A percentile compares a stretch with the other conserved stretches of the same genome.
Conservation (phyloP, 1,284 basidiomycete genomes). For the Ustilago cynodontis region DNA sequence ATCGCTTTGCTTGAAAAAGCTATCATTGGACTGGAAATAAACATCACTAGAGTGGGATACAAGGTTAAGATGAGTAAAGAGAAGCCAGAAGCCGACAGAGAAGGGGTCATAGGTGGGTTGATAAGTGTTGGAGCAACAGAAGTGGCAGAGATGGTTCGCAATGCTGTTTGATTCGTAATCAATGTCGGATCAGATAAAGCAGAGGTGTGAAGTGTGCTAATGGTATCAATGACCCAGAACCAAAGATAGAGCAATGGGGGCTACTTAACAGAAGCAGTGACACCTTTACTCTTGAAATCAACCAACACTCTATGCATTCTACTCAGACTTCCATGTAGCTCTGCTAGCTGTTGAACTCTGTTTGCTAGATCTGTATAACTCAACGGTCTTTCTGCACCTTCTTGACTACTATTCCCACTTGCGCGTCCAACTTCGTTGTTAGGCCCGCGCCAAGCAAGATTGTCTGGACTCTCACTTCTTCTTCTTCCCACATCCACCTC, state of each 20-base stretch:
- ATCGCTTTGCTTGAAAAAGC: constrained; percentile 70
- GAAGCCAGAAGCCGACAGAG: constrained; percentile 67
- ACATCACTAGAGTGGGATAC: constrained; percentile 70
- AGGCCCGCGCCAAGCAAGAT: constrained; percentile 34
- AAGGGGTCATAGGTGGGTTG: constrained; percentile 71
- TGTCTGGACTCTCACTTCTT: constrained; percentile 38
- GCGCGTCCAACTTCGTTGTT: no score
- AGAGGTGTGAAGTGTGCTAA: background rate
- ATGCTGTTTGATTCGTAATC: background rate
- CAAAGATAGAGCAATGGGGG: no score
- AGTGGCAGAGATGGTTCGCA: constrained; percentile 14
- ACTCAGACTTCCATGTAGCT: constrained; percentile 45
- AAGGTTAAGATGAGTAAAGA: constrained; percentile 72
- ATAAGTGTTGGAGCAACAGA: constrained; percentile 50
- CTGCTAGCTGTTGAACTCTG: constrained; percentile 23
- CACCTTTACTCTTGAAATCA: constrained; percentile 36
- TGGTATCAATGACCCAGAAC: background rate
- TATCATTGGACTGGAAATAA: constrained; percentile 71
- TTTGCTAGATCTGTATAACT: constrained; percentile 35
- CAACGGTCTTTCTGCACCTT: constrained; percentile 21
- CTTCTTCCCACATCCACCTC: background rate
- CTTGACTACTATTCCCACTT: background rate
- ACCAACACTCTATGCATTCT: constrained; percentile 48
- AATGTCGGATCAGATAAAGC: background rate
- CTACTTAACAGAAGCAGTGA: background rate